Percentiles rank a stretch among this genome's conserved stretches.
phyloP scores from a whole-genome alignment of 495 filamentous ascomycete genomes.

The Platismatia glauca region DNA sequence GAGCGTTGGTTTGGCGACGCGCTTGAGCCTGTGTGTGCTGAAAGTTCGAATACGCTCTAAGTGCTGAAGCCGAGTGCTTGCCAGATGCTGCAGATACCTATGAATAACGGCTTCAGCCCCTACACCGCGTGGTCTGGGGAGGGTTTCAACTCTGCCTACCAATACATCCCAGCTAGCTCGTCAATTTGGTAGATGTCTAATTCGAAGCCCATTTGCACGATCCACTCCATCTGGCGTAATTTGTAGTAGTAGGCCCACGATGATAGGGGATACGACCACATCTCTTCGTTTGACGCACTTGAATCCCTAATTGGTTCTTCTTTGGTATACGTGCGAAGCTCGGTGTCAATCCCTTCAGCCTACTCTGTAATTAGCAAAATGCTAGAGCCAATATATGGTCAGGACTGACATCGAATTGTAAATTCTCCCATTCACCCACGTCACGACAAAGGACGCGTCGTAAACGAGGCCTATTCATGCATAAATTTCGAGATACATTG shows the following conservation, averaged over 20 bases:
- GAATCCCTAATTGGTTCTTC: constrained; percentile 47
- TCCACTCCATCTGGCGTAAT: constrained; percentile 73
- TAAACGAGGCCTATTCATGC: constrained; percentile 82
- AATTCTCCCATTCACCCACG: constrained; percentile 71
- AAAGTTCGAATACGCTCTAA: constrained; percentile 62
- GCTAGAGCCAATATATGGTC: not conserved
- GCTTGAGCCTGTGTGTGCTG: constrained; percentile 30
- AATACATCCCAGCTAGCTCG: constrained; percentile 85
- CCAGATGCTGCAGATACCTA: constrained; percentile 45
- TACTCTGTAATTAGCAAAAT: constrained; percentile 21
- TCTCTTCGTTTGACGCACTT: constrained; percentile 34
- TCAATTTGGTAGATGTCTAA: constrained; percentile 79
- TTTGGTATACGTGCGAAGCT: constrained; percentile 53
- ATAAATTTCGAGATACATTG: constrained; percentile 72
- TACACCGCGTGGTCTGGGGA: not conserved
- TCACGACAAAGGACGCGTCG: constrained; percentile 75
- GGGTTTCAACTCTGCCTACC: constrained; percentile 41
- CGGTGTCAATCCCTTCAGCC: constrained; percentile 68
- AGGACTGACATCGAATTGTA: constrained; percentile 61
- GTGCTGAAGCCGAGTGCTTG: constrained; percentile 40
- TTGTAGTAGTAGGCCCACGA: constrained; percentile 89
- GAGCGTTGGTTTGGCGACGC: constrained; percentile 26
- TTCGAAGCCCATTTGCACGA: constrained; percentile 93
- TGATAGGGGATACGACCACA: constrained; percentile 64
- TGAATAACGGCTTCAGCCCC: not conserved